Base-by-base conservation (phyloP, 2,329 filamentous ascomycete genomes). In the Arachnomyces sp. region DNA sequence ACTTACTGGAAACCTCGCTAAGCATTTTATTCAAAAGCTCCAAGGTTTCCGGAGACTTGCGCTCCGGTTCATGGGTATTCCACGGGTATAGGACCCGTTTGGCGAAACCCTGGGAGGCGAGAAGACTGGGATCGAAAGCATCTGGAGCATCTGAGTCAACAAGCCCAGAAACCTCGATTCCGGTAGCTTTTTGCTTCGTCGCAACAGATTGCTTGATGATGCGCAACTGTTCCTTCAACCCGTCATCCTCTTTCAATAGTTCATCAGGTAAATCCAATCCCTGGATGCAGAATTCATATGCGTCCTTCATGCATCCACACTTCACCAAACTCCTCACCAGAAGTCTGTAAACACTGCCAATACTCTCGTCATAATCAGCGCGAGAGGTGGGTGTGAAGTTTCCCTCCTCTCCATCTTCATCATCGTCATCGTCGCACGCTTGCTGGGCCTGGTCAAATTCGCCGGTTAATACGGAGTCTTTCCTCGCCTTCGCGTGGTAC, bases 1-100 rank as follows among this genome's bases (percentile, higher is more conserved):
- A 84, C 54, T 87, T 90, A 1, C 87, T 83, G 1, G 88, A 87
- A 40, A 87, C 79, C 2, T 66, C 61, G 17, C 70, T 64, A 49
- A 95, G 71, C 49, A 82, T 71, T 15, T 68, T 61, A 55, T 96
- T 96, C 33, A 96, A 67, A 37, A 81, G 72, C 0, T 72, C 63
- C 16, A 96, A 66, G 5, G 65, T 70, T 32, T 72, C 67, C 2
- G 68, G 54, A 0, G 70, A 67, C 43, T 74, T 72, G 31, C 78
- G 67, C 50, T 81, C 67, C 2, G 76, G 76, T 48, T 82, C 78
- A 49, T 74, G 64, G 12, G 63, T 53, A 47, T 81, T 81, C 78
- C 78, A 82, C 1, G 76, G 71, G 52, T 82, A 82, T 3, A 78
- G 59, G 45, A 81, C 74, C 35, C 78, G 63, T 11, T 65, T 58